These are phyloP conservation scores for Pestalotiopsis sp. DNA, from an alignment of 2,329 filamentous ascomycete genomes.

Conservation along the genomic window DNA sequence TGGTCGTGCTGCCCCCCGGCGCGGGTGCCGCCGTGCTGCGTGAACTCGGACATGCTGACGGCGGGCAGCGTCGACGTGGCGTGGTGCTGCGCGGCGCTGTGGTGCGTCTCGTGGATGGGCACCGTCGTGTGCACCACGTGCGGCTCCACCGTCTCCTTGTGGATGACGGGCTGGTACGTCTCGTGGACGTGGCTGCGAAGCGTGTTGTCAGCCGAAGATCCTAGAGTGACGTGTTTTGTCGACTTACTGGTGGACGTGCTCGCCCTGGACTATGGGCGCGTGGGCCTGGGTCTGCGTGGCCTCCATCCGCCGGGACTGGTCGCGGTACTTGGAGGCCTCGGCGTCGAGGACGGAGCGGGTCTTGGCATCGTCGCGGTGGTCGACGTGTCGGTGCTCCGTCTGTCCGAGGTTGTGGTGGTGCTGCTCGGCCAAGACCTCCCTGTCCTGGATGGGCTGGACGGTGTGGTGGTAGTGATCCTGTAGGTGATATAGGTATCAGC, in stretches of 20 bases:
- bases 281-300: slow-evolving; percentile 51
- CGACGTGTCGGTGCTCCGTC: slow-evolving; percentile 63
- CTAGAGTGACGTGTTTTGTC: too few relatives aligned
- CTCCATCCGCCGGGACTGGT: slow-evolving; percentile 48
- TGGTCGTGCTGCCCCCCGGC: slow-evolving; percentile 57
- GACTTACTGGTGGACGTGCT: slow-evolving; percentile 63
- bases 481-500: background rate
- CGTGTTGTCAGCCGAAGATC: too few relatives aligned
- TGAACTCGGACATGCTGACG: slow-evolving; percentile 68
- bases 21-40: slow-evolving; percentile 54
- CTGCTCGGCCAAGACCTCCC: slow-evolving; percentile 54
- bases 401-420: slow-evolving; percentile 62
- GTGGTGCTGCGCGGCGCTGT: slow-evolving; percentile 69
- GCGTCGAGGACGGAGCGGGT: slow-evolving; percentile 49
- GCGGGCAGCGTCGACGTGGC: slow-evolving; percentile 64
- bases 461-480: slow-evolving; percentile 71
- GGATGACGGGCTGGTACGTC: slow-evolving; percentile 70
- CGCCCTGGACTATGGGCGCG: slow-evolving; percentile 55
- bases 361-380: slow-evolving; percentile 59
- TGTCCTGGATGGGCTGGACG: slow-evolving; percentile 60
- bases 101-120: slow-evolving; percentile 73
- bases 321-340: slow-evolving; percentile 58
- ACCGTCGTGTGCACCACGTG: slow-evolving; percentile 72
- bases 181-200: slow-evolving; percentile 59
- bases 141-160: slow-evolving; percentile 71